phyloP scores from a whole-genome alignment of 345 rosid species.

The Psidium friedrichsthalianum region DNA sequence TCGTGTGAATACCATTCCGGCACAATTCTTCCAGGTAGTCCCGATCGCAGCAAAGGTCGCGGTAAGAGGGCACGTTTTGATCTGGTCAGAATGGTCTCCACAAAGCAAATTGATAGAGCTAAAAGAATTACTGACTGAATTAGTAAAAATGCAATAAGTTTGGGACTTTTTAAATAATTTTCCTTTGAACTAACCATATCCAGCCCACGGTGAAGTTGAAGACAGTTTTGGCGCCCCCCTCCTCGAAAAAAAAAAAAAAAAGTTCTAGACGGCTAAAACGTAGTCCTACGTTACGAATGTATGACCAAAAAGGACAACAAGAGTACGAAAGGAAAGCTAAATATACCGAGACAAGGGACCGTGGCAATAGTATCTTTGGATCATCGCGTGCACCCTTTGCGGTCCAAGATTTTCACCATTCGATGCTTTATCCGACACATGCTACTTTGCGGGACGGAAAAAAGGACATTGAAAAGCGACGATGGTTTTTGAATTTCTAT shows the following conservation, averaged over 20 bases:
- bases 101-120: too few species aligned
- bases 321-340: background rate
- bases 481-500: background rate
- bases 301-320: background rate
- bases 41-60: too few species aligned
- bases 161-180: too few species aligned
- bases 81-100: too few species aligned
- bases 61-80: too few species aligned
- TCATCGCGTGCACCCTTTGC: background rate
- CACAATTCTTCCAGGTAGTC: too few species aligned
- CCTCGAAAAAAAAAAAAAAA: too few species aligned
- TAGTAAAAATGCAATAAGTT: too few species aligned
- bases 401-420: background rate
- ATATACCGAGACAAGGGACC: background rate
- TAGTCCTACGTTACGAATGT: background rate
- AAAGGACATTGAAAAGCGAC: background rate
- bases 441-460: background rate
- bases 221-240: background rate
- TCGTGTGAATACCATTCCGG: too few species aligned
- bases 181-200: background rate
- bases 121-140: too few species aligned
- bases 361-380: background rate
- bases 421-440: background rate
- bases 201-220: background rate
- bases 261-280: background rate